Evolutionary conservation across 352 stramenopile species (phyloP).

Genomic region (Thraustotheca clavata): DNA sequence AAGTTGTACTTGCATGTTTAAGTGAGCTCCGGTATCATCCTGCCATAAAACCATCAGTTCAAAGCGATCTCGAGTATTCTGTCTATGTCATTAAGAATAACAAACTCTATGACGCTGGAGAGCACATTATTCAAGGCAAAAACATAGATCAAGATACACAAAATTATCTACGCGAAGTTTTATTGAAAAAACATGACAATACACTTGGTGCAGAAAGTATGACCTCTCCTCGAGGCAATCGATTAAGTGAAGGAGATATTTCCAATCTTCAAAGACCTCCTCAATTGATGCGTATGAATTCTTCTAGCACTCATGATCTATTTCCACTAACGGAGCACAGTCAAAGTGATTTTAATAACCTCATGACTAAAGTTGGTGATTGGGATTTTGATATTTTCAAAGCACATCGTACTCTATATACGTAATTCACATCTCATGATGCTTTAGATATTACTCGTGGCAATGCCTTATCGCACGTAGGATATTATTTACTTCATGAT

Average conservation of each 20-base stretch:
- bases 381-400: conserved; percentile 79
- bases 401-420: conserved; percentile 28
- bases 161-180: conserved; percentile 72
- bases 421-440: neutral
- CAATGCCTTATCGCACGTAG: conserved; percentile 66
- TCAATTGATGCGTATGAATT: conserved; percentile 1
- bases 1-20: conserved; percentile 63
- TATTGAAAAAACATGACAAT: conserved; percentile 34
- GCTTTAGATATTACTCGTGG: conserved; percentile 37
- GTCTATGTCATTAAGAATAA: conserved; percentile 85
- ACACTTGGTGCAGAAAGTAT: neutral
- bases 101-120: conserved; percentile 69
- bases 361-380: conserved; percentile 40
- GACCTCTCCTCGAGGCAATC: neutral
- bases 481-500: conserved; percentile 68
- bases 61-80: conserved; percentile 63
- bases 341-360: conserved; percentile 28
- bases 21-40: conserved; percentile 76
- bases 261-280: neutral
- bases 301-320: conserved; percentile 12
- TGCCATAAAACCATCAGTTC: conserved; percentile 37
- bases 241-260: neutral
- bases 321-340: conserved; percentile 8
- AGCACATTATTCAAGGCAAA: conserved; percentile 48
- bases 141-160: conserved; percentile 75